These are phyloP conservation scores for Exophiala mesophila DNA, from an alignment of 2,329 filamentous ascomycete species.

Conservation along the genomic window DNA sequence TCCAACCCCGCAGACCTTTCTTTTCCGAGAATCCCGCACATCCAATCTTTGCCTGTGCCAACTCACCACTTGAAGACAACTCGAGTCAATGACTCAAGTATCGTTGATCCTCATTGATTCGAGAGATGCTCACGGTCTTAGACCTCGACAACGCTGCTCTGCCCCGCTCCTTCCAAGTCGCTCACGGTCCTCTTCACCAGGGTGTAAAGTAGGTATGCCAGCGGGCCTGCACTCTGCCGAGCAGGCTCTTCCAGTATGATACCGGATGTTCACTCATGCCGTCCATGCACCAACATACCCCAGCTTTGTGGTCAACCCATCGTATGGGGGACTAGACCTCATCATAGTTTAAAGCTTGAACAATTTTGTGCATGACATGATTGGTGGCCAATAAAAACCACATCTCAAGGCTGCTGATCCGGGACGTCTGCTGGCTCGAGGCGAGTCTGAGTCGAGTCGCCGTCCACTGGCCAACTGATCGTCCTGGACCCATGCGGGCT, in stretches of 20 bases:
- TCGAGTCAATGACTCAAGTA: too few relatives aligned
- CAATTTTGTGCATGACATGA: slow-evolving; percentile 1
- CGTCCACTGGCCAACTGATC: slow-evolving; percentile 12
- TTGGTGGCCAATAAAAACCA: slow-evolving; percentile 7
- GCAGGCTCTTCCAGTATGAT: too few relatives aligned
- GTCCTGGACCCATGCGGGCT: slow-evolving; percentile 8
- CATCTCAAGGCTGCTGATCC: slow-evolving; percentile 6
- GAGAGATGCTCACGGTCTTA: background rate
- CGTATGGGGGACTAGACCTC: slow-evolving; percentile 8
- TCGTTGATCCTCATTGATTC: background rate
- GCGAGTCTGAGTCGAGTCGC: too few relatives aligned
- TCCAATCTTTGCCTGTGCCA: slow-evolving; percentile 1
- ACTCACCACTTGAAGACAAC: too few relatives aligned
- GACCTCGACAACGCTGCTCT: background rate
- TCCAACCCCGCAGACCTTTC: slow-evolving; percentile 19
- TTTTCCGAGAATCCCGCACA: slow-evolving; percentile 18
- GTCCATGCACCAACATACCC: too few relatives aligned
- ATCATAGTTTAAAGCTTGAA: slow-evolving; percentile 17
- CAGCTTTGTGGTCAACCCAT: slow-evolving; percentile 21
- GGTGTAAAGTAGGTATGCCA: slow-evolving; percentile 2
- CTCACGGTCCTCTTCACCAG: background rate
- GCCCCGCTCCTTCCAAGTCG: background rate
- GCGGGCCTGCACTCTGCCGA: slow-evolving; percentile 6
- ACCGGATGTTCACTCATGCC: too few relatives aligned
- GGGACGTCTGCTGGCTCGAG: slow-evolving; percentile 13